A percentile compares a stretch with the other conserved stretches of the same genome.
Evolutionary conservation across 768 basidiomycete genomes (phyloP).

Genomic region (Suillus weaverae): DNA sequence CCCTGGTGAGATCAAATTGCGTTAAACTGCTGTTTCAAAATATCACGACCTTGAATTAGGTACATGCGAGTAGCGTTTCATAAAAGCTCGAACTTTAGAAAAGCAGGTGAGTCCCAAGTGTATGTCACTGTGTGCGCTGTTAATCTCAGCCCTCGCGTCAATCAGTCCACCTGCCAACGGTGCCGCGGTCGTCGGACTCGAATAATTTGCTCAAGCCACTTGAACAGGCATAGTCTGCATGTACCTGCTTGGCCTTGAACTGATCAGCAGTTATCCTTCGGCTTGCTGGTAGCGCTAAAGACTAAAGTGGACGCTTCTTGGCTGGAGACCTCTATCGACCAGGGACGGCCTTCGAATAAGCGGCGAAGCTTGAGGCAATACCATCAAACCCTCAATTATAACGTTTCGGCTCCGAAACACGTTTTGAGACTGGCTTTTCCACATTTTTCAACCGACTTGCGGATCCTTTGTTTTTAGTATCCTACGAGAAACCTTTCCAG

Average conservation of each 20-base stretch:
- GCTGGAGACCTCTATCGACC: neutral
- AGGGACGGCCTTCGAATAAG: neutral
- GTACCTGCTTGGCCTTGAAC: neutral
- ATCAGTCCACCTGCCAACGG: neutral
- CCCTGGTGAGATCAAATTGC: neutral
- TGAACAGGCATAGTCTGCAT: neutral
- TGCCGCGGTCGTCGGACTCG: conserved; percentile 3
- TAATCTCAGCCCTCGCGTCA: neutral
- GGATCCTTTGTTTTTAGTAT: neutral
- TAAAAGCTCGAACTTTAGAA: neutral
- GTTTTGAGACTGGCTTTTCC: neutral
- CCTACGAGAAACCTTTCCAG: neutral
- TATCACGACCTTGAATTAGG: neutral
- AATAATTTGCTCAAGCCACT: neutral
- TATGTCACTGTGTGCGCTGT: neutral
- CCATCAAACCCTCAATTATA: neutral
- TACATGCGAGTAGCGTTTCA: neutral
- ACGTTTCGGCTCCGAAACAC: neutral
- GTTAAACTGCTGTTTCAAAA: neutral
- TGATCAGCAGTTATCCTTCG: neutral
- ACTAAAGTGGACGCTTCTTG: neutral
- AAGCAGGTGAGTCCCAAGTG: neutral
- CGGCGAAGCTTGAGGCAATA: neutral
- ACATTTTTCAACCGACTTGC: neutral
- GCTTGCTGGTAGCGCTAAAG: neutral